Evolutionary conservation across 768 basidiomycete genomes (phyloP).

Genomic region (Lactarius tabidus): DNA sequence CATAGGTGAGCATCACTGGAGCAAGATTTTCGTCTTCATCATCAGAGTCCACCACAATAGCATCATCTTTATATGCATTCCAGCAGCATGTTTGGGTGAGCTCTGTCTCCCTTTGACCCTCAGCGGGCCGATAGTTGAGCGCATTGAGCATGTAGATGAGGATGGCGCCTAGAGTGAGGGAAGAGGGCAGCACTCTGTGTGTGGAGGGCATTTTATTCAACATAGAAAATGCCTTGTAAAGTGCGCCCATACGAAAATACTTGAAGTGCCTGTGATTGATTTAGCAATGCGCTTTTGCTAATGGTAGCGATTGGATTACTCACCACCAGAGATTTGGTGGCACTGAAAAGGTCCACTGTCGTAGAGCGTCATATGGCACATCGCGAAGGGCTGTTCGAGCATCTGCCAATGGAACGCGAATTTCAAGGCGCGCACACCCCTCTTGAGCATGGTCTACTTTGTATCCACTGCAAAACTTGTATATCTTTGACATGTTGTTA

Average conservation of each 20-base stretch:
- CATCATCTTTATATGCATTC: too few relatives aligned
- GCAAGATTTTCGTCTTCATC: too few relatives aligned
- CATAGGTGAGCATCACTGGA: too few relatives aligned
- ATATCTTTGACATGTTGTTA: too few relatives aligned
- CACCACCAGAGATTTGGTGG: not conserved
- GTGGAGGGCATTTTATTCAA: not conserved
- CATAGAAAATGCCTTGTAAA: not conserved
- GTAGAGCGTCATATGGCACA: not conserved
- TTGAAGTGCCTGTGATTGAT: not conserved
- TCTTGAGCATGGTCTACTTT: not conserved
- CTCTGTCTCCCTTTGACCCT: not conserved
- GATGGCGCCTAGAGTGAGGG: not conserved
- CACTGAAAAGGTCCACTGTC: not conserved
- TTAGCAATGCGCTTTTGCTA: too few relatives aligned
- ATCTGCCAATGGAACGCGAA: not conserved
- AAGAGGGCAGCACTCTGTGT: not conserved
- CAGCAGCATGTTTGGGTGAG: not conserved
- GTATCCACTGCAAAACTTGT: not conserved
- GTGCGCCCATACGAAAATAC: not conserved
- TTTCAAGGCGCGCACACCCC: not conserved
- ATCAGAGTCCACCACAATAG: too few relatives aligned
- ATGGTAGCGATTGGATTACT: not conserved
- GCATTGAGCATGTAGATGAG: not conserved
- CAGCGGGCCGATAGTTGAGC: not conserved
- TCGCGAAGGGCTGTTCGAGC: too few relatives aligned